A percentile compares a stretch with the other conserved stretches of the same genome.
Evolutionary conservation across 2,329 filamentous ascomycete species (phyloP).

Genomic region (Pyricularia pennisetigena): DNA sequence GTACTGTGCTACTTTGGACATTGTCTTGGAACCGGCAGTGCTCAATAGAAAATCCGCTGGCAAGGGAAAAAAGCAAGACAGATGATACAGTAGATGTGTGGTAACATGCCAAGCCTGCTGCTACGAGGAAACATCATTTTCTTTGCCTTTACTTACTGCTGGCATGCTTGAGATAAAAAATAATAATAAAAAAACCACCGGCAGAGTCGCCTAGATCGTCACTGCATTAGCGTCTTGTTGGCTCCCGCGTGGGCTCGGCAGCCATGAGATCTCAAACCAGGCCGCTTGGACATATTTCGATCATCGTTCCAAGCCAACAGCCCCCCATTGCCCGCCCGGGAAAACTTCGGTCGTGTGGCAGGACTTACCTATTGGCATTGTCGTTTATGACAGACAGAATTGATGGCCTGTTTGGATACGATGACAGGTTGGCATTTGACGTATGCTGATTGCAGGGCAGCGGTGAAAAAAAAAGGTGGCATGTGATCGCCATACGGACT

Average conservation of each 20-base stretch:
- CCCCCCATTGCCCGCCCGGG: too few species aligned
- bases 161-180: too few species aligned
- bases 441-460: background rate
- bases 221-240: background rate
- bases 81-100: background rate
- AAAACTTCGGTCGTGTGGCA: background rate
- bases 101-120: background rate
- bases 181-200: too few species aligned
- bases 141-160: too few species aligned
- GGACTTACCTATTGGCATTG: background rate
- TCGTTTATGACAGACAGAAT: background rate
- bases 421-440: background rate
- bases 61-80: background rate
- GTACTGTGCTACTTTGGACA: background rate
- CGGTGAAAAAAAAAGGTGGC: background rate
- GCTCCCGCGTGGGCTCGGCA: background rate
- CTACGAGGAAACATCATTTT: background rate
- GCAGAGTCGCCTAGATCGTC: background rate
- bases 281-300: background rate
- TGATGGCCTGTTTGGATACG: background rate
- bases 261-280: background rate
- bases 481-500: background rate
- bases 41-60: background rate
- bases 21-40: background rate
- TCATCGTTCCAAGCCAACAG: background rate